Base-by-base conservation (phyloP, 2,329 filamentous ascomycete species). In the Diaporthe ilicicola region DNA sequence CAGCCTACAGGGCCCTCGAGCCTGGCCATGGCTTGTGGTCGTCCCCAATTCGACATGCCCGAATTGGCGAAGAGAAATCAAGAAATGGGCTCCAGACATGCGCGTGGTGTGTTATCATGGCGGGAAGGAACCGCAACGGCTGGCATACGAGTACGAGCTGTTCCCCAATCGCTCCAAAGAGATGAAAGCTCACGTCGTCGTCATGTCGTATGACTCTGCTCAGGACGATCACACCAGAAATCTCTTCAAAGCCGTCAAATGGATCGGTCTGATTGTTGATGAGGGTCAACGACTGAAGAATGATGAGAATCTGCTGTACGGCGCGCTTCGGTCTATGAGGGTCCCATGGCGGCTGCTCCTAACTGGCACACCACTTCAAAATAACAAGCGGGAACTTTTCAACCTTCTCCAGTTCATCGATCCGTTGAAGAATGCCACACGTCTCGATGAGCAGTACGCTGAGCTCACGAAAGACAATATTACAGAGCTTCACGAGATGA, bases 51-150 rank as follows among this genome's bases (percentile, higher is more conserved):
- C 95, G 0, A 99, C 96, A 0, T 97, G 94, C 79, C 90, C 94
- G n/a, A 99, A 99, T 79, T 99, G 96, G 95, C 92, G 95, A 7
- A 91, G 95, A 61, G 96, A 99, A 79, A 94, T 98, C 80, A 97
- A 97, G 83, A 91, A 93, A 75, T 99, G 95, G 95, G 91, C 93
- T 0, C 95, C 95, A 1, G 89, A 89, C 8, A 83, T 98, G 44
- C 90, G 94, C 51, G 94, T 97, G 8, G 94, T 98, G n/a, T 92
- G 94, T 0, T 98, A 96, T 79, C 97, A 97, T 79, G 96, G 96
- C 55, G 92, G 92, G 19, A 88, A 87, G 64, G 87, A 88, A 61
- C 87, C 94, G 19, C 92, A 96, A 74, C 89, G 93, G 46, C 88
- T 97, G 71, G 92, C 94, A 0, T 92, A 92, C 76, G 85, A 92